Percentiles rank a stretch among this genome's conserved stretches.
phyloP scores from a whole-genome alignment of 2,329 filamentous ascomycete species.

The Pleomassaria siparia region DNA sequence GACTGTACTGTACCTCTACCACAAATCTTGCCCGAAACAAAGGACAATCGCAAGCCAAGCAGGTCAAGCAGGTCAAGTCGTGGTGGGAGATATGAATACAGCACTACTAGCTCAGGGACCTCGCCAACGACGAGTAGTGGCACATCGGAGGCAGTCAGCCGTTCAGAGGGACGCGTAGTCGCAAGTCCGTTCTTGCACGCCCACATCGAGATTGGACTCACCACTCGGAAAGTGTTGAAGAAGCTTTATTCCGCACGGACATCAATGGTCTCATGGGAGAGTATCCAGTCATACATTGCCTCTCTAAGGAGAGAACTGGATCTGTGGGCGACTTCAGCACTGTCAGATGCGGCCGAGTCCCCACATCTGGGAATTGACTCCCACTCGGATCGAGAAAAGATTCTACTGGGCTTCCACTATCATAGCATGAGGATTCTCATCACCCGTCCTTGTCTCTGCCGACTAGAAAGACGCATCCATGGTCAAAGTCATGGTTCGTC shows the following conservation, averaged over 20 bases:
- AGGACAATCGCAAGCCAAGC: no score
- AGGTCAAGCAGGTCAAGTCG: no score
- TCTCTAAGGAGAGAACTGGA: conserved; percentile 31
- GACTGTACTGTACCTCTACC: conserved; percentile 35
- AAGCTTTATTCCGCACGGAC: conserved; percentile 37
- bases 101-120: neutral
- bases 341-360: conserved; percentile 21
- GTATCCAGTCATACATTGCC: conserved; percentile 29
- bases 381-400: conserved; percentile 13
- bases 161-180: neutral
- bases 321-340: conserved; percentile 22
- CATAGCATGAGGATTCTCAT: conserved; percentile 40
- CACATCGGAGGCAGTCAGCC: neutral
- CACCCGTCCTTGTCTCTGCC: conserved; percentile 42
- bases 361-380: neutral
- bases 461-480: conserved; percentile 34
- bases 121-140: conserved; percentile 7
- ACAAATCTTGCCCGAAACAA: conserved; percentile 18
- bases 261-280: conserved; percentile 36
- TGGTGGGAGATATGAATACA: no score
- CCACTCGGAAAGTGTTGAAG: conserved; percentile 18
- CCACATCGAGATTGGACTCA: conserved; percentile 13
- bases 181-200: conserved; percentile 9
- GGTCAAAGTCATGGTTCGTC: conserved; percentile 31
- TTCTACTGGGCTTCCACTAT: conserved; percentile 30